Conservation (phyloP, 2,329 filamentous ascomycete genomes). For the Beauveria australis region DNA sequence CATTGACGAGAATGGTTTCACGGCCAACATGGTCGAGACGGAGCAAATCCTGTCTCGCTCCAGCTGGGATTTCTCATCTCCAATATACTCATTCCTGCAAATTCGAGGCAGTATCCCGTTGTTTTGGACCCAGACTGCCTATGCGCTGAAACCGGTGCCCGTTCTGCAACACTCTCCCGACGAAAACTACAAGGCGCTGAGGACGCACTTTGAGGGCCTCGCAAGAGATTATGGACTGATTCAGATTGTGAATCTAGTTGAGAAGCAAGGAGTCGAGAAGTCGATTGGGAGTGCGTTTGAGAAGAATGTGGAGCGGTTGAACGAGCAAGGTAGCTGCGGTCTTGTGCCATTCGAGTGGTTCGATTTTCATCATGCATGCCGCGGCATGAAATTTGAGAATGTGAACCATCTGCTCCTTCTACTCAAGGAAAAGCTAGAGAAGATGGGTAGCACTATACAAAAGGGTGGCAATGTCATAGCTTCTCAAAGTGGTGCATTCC, state of each 20-base stretch:
- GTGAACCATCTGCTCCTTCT: conserved; percentile 70
- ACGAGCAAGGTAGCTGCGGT: conserved; percentile 47
- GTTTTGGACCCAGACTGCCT: conserved; percentile 92
- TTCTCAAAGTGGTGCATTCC: conserved; percentile 66
- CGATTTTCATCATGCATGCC: conserved; percentile 86
- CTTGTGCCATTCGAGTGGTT: conserved; percentile 78
- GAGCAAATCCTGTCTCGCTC: conserved; percentile 81
- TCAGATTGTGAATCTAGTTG: conserved; percentile 76
- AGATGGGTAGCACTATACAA: conserved; percentile 62
- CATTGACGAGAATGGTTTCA: conserved; percentile 79
- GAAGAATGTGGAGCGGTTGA: conserved; percentile 56
- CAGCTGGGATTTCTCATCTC: conserved; percentile 53
- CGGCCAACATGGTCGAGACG: conserved; percentile 88
- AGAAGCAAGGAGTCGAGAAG: conserved; percentile 77
- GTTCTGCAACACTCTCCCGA: conserved; percentile 72
- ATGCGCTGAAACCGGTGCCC: conserved; percentile 82
- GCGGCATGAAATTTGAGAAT: conserved; percentile 97
- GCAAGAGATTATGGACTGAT: conserved; percentile 63
- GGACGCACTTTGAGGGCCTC: conserved; percentile 68
- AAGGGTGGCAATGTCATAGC: conserved; percentile 32
- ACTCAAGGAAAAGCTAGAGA: conserved; percentile 58
- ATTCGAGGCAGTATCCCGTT: conserved; percentile 85
- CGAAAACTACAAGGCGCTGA: conserved; percentile 71
- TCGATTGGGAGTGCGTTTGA: conserved; percentile 74
- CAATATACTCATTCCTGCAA: conserved; percentile 77